These are phyloP conservation scores for Acacia pycnantha DNA, from an alignment of 331 rosid species.

Conservation along the genomic window DNA sequence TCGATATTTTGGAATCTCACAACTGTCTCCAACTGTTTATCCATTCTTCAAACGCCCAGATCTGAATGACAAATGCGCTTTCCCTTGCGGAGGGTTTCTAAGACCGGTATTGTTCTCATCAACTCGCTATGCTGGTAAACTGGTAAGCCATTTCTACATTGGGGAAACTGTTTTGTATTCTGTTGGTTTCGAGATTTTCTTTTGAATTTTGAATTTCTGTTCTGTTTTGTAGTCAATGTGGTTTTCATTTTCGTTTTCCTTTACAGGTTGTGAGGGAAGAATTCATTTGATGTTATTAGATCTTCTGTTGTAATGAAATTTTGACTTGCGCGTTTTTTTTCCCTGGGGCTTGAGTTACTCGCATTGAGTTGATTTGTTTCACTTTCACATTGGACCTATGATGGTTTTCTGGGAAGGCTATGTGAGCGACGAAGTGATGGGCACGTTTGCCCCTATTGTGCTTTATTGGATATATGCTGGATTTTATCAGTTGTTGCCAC, in stretches of 20 bases:
- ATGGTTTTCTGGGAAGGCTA: constrained; percentile 88
- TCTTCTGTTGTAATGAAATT: constrained; percentile 39
- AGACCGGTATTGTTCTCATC: neutral
- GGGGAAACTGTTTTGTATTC: neutral
- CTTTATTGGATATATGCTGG: constrained; percentile 90
- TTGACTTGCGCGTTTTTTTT: constrained; percentile 22
- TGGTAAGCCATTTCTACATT: constrained; percentile 35
- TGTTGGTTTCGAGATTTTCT: constrained; percentile 3
- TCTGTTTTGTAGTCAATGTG: neutral
- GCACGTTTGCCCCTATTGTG: constrained; percentile 85
- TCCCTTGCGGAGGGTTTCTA: neutral
- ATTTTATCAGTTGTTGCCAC: constrained; percentile 68
- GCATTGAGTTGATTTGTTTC: constrained; percentile 12
- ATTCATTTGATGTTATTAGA: constrained; percentile 38
- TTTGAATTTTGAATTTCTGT: neutral
- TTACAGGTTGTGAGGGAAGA: constrained; percentile 44
- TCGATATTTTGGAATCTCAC: constrained; percentile 42
- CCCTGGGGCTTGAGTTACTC: constrained; percentile 27
- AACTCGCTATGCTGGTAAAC: constrained; percentile 34
- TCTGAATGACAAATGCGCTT: constrained; percentile 41
- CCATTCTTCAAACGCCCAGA: constrained; percentile 37
- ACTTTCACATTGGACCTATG: constrained; percentile 13
- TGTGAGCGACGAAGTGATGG: constrained; percentile 82
- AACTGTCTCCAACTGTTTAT: constrained; percentile 41
- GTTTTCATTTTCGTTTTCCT: constrained; percentile 14